phyloP scores from a whole-genome alignment of 805 yeast species.

The Candida patagonica region DNA sequence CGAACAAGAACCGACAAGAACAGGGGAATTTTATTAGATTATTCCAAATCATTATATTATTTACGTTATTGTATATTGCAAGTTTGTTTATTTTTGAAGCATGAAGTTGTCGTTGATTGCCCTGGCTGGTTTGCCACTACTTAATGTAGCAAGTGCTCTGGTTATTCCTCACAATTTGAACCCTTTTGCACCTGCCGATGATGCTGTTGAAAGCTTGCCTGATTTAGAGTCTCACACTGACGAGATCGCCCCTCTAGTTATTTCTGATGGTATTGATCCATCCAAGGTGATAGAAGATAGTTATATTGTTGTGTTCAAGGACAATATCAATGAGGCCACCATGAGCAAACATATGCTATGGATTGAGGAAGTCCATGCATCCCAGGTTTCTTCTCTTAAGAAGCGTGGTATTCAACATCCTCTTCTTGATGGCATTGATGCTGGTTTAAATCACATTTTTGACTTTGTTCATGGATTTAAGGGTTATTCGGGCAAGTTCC shows the following conservation, averaged over 20 bases:
- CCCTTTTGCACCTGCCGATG: background rate
- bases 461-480: slow-evolving; percentile 42
- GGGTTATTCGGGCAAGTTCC: slow-evolving; percentile 85
- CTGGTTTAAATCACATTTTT: slow-evolving; percentile 30
- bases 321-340: slow-evolving; percentile 43
- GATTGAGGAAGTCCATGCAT: slow-evolving; percentile 38
- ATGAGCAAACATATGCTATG: slow-evolving; percentile 58
- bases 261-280: slow-evolving; percentile 34
- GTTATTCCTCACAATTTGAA: slow-evolving; percentile 50
- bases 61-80: too few relatives aligned
- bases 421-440: slow-evolving; percentile 14
- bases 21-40: too few relatives aligned
- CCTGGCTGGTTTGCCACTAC: slow-evolving; percentile 21
- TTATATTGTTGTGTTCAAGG: slow-evolving; percentile 80
- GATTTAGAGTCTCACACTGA: slow-evolving; percentile 8
- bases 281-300: slow-evolving; percentile 24
- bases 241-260: slow-evolving; percentile 36
- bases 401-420: slow-evolving; percentile 34
- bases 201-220: slow-evolving; percentile 8
- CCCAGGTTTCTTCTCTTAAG: slow-evolving; percentile 17
- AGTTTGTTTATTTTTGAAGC: slow-evolving; percentile 4
- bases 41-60: too few relatives aligned
- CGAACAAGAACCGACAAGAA: too few relatives aligned
- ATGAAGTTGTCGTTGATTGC: slow-evolving; percentile 19
- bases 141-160: slow-evolving; percentile 39